These are phyloP conservation scores for Salix arbutifolia DNA, from an alignment of 345 rosid species.

Conservation along the genomic window DNA sequence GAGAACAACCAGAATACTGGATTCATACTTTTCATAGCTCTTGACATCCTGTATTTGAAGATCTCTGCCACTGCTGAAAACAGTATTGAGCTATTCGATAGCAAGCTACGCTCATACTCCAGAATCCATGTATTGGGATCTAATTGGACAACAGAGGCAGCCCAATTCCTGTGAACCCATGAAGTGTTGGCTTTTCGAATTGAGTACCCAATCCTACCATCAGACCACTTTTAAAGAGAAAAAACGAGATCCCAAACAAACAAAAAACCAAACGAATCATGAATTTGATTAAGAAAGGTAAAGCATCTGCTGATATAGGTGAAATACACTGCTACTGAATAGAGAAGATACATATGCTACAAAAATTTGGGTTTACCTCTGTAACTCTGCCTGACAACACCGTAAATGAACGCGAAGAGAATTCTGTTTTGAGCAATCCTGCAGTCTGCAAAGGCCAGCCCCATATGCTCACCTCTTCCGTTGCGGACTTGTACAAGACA, in stretches of 20 bases:
- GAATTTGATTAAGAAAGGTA: background rate
- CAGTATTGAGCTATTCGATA: constrained; percentile 44
- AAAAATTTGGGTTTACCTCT: constrained; percentile 42
- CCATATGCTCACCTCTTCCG: constrained; percentile 85
- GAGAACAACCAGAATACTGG: constrained; percentile 26
- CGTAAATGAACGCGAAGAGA: constrained; percentile 51
- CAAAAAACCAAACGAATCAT: background rate
- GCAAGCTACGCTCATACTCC: constrained; percentile 54
- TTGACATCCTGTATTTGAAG: constrained; percentile 28
- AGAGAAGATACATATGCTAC: background rate
- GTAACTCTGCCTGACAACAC: constrained; percentile 75
- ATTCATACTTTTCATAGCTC: constrained; percentile 18
- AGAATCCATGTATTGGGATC: constrained; percentile 78
- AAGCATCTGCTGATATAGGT: background rate
- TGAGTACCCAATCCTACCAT: constrained; percentile 46
- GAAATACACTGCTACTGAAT: background rate
- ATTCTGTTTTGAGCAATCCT: constrained; percentile 54
- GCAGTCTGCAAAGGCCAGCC: constrained; percentile 96
- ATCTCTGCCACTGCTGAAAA: constrained; percentile 44
- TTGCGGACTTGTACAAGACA: constrained; percentile 55
- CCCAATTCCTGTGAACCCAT: constrained; percentile 54
- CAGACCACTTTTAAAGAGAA: constrained; percentile 49
- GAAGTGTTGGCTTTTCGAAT: constrained; percentile 48
- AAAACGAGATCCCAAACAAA: background rate
- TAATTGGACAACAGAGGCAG: constrained; percentile 52